Evolutionary conservation across 768 basidiomycete species (phyloP).

Genomic region (Calocera cornea): DNA sequence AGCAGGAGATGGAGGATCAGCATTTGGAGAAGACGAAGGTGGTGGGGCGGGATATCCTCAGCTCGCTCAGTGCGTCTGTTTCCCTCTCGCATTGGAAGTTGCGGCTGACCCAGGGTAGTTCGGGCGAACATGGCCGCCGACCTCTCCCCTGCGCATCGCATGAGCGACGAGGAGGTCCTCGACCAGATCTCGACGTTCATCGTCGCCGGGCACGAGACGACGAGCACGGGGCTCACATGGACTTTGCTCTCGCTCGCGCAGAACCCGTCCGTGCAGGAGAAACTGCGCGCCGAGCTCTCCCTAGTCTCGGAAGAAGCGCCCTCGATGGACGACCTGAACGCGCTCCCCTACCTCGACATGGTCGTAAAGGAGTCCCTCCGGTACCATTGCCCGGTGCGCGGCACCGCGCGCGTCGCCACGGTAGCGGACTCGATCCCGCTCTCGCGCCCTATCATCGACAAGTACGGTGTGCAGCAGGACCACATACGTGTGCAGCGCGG

Average conservation of each 20-base stretch:
- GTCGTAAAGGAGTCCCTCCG: constrained; percentile 63
- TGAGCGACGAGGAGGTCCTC: constrained; percentile 79
- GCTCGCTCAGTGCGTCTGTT: constrained; percentile 52
- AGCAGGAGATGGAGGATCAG: constrained; percentile 22
- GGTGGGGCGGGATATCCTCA: constrained; percentile 59
- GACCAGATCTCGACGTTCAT: constrained; percentile 80
- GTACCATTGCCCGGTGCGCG: constrained; percentile 72
- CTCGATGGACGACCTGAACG: constrained; percentile 40
- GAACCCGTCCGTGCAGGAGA: constrained; percentile 50
- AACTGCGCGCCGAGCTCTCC: constrained; percentile 51
- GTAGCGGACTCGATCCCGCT: constrained; percentile 67
- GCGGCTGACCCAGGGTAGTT: constrained; percentile 34
- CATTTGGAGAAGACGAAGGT: constrained; percentile 39
- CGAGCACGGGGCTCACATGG: constrained; percentile 74
- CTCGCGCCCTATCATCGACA: constrained; percentile 30
- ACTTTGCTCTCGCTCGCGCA: constrained; percentile 60
- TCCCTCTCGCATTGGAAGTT: background rate
- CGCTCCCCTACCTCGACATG: constrained; percentile 60
- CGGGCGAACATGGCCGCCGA: constrained; percentile 61
- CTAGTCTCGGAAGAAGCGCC: constrained; percentile 25
- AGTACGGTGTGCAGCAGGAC: constrained; percentile 25
- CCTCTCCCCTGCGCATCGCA: constrained; percentile 41
- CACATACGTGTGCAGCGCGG: constrained; percentile 32
- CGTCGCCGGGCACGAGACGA: constrained; percentile 83
- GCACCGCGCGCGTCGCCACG: constrained; percentile 64